Evolutionary conservation across 805 yeast genomes (phyloP).

Genomic region (Scheffersomyces coipomensis): DNA sequence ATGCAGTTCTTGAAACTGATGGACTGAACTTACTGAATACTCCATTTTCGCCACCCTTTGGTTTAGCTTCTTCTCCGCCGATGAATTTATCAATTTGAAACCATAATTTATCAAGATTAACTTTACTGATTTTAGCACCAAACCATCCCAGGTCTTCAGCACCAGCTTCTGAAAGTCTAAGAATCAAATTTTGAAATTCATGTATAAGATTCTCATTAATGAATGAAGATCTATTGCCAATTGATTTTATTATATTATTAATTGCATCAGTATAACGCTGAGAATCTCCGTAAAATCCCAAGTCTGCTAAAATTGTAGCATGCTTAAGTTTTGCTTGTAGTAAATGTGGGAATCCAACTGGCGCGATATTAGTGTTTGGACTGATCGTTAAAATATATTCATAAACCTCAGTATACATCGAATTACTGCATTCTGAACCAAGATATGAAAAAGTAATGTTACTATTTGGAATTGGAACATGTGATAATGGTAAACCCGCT

Average conservation of each 20-base stretch:
- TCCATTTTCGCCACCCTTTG: slow-evolving; percentile 44
- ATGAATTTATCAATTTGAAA: slow-evolving; percentile 86
- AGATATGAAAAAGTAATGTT: slow-evolving; percentile 38
- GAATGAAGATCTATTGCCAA: slow-evolving; percentile 29
- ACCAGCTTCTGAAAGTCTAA: slow-evolving; percentile 45
- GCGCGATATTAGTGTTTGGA: slow-evolving; percentile 27
- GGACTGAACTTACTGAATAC: slow-evolving; percentile 75
- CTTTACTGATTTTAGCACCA: slow-evolving; percentile 51
- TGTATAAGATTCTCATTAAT: slow-evolving; percentile 18
- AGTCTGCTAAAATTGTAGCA: slow-evolving; percentile 68
- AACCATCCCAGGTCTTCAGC: slow-evolving; percentile 67
- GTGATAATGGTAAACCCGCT: slow-evolving; percentile 45
- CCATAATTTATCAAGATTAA: slow-evolving; percentile 81
- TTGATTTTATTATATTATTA: slow-evolving; percentile 24
- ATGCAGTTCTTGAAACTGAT: slow-evolving; percentile 55
- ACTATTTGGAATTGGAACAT: slow-evolving; percentile 16
- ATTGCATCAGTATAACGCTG: slow-evolving; percentile 61
- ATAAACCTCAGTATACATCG: slow-evolving; percentile 64
- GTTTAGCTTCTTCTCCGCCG: slow-evolving; percentile 66
- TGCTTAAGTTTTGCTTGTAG: slow-evolving; percentile 62
- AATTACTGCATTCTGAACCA: slow-evolving; percentile 31
- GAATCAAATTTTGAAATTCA: slow-evolving; percentile 38
- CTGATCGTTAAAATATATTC: slow-evolving; percentile 46
- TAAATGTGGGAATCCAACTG: slow-evolving; percentile 50
- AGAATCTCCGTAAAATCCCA: slow-evolving; percentile 57